These are phyloP conservation scores for Vaccinium myrtillus DNA, from an alignment of 148 eudicot species.

Conservation along the genomic window DNA sequence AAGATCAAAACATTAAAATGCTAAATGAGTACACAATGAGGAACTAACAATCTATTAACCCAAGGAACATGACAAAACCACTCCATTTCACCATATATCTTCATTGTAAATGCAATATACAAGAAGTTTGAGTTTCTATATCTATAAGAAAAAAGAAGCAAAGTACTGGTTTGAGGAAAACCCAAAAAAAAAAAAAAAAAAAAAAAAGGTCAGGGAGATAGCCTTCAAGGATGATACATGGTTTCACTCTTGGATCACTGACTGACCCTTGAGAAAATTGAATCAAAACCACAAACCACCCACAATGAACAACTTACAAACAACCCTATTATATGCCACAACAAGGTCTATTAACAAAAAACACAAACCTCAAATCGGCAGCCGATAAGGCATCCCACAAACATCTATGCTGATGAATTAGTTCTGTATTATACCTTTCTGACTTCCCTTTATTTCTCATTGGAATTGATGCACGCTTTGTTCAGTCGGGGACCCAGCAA, in stretches of 20 bases:
- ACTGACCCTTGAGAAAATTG: not conserved
- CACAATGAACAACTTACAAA: not conserved
- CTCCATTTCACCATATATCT: not conserved
- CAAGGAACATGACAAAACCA: not conserved
- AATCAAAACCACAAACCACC: not conserved
- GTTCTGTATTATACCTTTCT: not conserved
- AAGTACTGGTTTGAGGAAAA: not conserved
- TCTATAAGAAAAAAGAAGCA: not conserved
- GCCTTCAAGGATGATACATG: slow-evolving; percentile 1
- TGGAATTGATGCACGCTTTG: slow-evolving; percentile 32
- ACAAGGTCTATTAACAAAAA: not conserved
- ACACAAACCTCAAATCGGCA: not conserved
- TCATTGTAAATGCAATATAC: not conserved
- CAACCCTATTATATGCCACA: not conserved
- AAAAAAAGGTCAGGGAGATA: not conserved
- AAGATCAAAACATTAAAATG: too few species aligned
- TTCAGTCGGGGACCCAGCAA: slow-evolving; percentile 77
- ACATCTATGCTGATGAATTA: not conserved
- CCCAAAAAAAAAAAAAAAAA: not conserved
- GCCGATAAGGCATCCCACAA: not conserved
- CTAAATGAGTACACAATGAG: too few species aligned
- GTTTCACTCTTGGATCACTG: not conserved
- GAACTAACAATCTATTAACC: not conserved
- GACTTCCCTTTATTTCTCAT: not conserved
- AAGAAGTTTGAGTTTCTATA: not conserved